These are phyloP conservation scores for Actinomucor elegans DNA, from an alignment of 371 early-diverging fungal genomes.

Conservation along the genomic window DNA sequence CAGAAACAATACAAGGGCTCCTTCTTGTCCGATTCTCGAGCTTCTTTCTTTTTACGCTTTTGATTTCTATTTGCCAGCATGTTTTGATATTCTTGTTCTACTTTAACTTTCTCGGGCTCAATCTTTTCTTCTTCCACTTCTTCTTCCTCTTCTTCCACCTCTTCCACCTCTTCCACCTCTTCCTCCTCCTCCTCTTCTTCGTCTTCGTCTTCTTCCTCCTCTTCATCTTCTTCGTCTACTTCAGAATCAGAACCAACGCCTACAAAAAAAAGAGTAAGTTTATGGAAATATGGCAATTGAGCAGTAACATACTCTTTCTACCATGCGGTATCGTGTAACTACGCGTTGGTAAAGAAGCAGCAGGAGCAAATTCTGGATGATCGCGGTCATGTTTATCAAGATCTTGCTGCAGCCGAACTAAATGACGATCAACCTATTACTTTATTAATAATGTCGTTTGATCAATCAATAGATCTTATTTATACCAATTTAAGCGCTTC, in stretches of 20 bases:
- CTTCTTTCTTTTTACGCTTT: slow-evolving; percentile 37
- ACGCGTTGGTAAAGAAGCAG: slow-evolving; percentile 3
- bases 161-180: slow-evolving; percentile 16
- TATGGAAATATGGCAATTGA: no score
- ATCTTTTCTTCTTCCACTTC: slow-evolving; percentile 9
- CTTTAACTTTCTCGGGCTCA: slow-evolving; percentile 3
- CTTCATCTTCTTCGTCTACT: background rate
- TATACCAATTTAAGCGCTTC: slow-evolving; percentile 43
- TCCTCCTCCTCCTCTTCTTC: slow-evolving; percentile 23
- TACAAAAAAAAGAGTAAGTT: background rate
- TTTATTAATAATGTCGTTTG: background rate
- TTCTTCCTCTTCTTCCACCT: slow-evolving; percentile 17
- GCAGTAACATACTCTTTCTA: slow-evolving; percentile 15
- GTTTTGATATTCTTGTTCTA: slow-evolving; percentile 12
- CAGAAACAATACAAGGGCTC: slow-evolving; percentile 95
- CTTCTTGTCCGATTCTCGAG: slow-evolving; percentile 39
- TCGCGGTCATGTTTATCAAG: slow-evolving; percentile 35
- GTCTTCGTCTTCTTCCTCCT: background rate
- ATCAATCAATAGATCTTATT: background rate
- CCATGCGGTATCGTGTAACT: slow-evolving; percentile 22
- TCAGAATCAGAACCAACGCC: background rate
- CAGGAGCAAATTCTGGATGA: slow-evolving; percentile 24
- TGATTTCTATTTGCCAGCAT: slow-evolving; percentile 31
- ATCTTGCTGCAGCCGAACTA: slow-evolving; percentile 31
- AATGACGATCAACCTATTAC: slow-evolving; percentile 44